A percentile compares a stretch with the other conserved stretches of the same genome.
These are phyloP conservation scores for Hura crepitans DNA, from an alignment of 441 rosid species.

Conservation along the genomic window DNA sequence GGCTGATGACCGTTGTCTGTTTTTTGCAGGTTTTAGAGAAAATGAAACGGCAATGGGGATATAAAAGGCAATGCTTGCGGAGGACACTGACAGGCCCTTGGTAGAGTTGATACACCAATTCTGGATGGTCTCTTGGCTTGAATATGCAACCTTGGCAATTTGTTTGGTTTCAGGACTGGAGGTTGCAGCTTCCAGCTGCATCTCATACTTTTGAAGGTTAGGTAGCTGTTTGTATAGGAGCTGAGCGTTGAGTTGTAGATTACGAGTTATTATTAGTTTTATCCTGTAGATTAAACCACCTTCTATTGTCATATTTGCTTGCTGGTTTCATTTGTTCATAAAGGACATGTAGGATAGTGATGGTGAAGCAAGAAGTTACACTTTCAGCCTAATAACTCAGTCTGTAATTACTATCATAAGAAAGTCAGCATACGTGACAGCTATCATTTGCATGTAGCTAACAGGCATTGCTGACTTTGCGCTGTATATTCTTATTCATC, in stretches of 20 bases:
- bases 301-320: not conserved
- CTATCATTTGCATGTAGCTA: not conserved
- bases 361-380: not conserved
- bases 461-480: not conserved
- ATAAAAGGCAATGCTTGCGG: constrained; percentile 60
- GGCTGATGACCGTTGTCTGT: constrained; percentile 1
- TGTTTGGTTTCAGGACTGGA: constrained; percentile 11
- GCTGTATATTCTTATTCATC: too few species aligned
- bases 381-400: not conserved
- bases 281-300: constrained; percentile 23
- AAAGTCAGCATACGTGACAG: not conserved
- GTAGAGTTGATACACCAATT: constrained; percentile 35
- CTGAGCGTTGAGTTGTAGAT: constrained; percentile 38
- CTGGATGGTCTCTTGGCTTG: not conserved
- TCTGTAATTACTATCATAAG: not conserved
- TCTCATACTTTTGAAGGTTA: constrained; percentile 17
- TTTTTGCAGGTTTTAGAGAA: constrained; percentile 60
- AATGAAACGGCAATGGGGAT: constrained; percentile 45
- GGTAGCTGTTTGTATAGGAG: constrained; percentile 30
- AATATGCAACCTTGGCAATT: constrained; percentile 7
- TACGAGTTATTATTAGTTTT: constrained; percentile 34
- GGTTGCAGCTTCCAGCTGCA: constrained; percentile 15
- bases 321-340: not conserved
- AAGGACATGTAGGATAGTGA: constrained; percentile 1
- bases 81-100: constrained; percentile 88